Evolutionary conservation across 345 rosid species (phyloP).

Genomic region (Erysimum cheiranthoides): DNA sequence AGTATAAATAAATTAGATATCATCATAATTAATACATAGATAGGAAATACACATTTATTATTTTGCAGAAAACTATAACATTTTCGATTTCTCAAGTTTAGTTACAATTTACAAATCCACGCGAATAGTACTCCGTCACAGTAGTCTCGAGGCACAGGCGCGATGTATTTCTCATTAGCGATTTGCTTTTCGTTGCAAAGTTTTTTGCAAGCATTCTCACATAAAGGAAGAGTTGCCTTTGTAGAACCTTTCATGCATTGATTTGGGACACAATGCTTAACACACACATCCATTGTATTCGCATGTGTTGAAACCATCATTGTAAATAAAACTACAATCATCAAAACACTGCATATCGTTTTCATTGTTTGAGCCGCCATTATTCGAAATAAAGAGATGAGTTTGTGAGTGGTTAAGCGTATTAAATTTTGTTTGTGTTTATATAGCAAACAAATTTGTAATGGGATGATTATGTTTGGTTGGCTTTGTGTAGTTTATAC

Average conservation of each 20-base stretch:
- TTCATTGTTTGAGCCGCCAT: not conserved
- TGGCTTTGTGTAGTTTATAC: not conserved
- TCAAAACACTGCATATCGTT: not conserved
- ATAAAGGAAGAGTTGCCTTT: not conserved
- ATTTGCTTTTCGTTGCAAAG: not conserved
- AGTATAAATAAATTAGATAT: no score
- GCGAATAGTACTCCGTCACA: not conserved
- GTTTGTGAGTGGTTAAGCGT: not conserved
- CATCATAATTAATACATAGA: no score
- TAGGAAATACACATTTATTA: no score
- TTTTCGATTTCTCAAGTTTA: no score
- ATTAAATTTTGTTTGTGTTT: not conserved
- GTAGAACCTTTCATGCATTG: conserved; percentile 2
- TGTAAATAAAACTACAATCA: conserved; percentile 9
- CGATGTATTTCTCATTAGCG: not conserved
- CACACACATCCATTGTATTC: not conserved
- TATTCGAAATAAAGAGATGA: not conserved
- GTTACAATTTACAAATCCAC: no score
- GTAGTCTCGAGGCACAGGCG: not conserved
- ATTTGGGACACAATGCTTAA: conserved; percentile 9
- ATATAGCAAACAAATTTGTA: not conserved
- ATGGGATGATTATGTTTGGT: not conserved
- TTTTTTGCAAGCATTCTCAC: conserved; percentile 11
- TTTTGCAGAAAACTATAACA: no score
- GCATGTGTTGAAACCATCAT: conserved; percentile 15